Conservation (phyloP, 805 yeast genomes). For the Candida nitratophila region DNA sequence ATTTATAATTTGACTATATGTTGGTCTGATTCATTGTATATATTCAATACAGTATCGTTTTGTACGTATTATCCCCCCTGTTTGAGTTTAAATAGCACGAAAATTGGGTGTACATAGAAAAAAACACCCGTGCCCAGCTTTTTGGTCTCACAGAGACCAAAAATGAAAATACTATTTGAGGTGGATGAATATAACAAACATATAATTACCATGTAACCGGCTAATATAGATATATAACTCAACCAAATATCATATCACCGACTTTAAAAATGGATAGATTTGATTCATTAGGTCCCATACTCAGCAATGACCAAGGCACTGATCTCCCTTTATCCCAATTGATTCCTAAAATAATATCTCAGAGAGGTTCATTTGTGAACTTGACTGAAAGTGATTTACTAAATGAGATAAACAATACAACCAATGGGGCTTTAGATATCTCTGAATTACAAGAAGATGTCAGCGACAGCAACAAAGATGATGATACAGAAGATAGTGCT, state of each 20-base stretch:
- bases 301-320: neutral
- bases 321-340: conserved; percentile 43
- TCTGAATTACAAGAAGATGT: conserved; percentile 4
- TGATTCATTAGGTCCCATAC: neutral
- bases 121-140: no score
- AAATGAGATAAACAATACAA: conserved; percentile 32
- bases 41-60: neutral
- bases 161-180: no score
- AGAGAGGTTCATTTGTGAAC: conserved; percentile 52
- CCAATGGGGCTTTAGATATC: neutral
- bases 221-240: no score
- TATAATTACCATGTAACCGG: no score
- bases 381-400: conserved; percentile 49
- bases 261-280: neutral
- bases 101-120: no score
- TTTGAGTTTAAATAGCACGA: no score
- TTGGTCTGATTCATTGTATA: no score
- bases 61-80: no score
- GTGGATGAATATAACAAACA: no score
- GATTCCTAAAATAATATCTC: conserved; percentile 51
- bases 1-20: no score
- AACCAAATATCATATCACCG: no score
- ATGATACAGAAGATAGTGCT: conserved; percentile 7
- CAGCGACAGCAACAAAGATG: conserved; percentile 2
- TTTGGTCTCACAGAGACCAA: no score